Percentiles rank a stretch among this genome's conserved stretches.
Conservation (phyloP, 2,329 filamentous ascomycete genomes). For the Pseudogymnoascus sp. region DNA sequence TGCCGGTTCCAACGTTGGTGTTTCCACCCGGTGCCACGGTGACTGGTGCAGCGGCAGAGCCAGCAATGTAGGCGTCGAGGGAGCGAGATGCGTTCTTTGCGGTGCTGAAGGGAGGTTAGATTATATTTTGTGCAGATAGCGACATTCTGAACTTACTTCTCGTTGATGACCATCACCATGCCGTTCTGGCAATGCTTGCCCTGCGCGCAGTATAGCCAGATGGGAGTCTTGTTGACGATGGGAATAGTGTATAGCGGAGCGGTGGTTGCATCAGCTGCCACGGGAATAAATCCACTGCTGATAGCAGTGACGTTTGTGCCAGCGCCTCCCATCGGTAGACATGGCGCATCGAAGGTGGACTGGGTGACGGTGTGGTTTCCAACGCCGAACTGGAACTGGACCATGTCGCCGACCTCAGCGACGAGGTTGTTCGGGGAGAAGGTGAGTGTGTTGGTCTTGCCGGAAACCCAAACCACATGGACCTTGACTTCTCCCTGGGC, state of each 20-base stretch:
- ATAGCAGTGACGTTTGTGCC: constrained; percentile 46
- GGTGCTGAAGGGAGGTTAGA: constrained; percentile 14
- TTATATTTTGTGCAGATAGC: constrained; percentile 29
- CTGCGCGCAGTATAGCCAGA: constrained; percentile 76
- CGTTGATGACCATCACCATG: constrained; percentile 36
- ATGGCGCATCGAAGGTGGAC: constrained; percentile 65
- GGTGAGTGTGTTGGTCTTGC: constrained; percentile 37
- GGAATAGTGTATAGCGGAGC: constrained; percentile 63
- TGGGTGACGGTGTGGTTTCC: constrained; percentile 75
- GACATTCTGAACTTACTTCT: constrained; percentile 37
- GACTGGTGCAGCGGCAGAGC: constrained; percentile 32
- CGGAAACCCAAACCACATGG: constrained; percentile 58
- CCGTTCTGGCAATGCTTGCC: constrained; percentile 58
- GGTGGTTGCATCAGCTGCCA: constrained; percentile 41
- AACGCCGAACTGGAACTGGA: constrained; percentile 58
- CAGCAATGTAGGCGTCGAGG: constrained; percentile 32
- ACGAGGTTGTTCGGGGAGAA: constrained; percentile 60
- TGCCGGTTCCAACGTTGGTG: constrained; percentile 13
- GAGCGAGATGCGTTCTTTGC: constrained; percentile 44
- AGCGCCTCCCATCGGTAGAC: constrained; percentile 48
- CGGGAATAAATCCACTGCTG: constrained; percentile 61
- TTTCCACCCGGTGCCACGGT: constrained; percentile 33
- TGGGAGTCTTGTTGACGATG: constrained; percentile 59
- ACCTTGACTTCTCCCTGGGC: constrained; percentile 29
- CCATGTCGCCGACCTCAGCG: constrained; percentile 53